Conservation (phyloP, 306 rosid genomes). For the Medicago arabica region DNA sequence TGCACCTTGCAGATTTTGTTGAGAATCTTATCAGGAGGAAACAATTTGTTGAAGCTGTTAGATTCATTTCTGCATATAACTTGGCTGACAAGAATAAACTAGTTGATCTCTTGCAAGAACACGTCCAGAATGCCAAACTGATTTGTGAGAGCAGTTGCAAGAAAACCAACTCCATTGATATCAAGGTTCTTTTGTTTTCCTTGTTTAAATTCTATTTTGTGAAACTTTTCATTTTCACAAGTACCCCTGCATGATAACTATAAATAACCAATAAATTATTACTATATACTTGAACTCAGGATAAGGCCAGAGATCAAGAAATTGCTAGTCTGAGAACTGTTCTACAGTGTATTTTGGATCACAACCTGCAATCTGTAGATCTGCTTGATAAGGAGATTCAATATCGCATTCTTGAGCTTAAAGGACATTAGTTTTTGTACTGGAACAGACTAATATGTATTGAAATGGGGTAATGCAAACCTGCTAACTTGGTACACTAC, state of each 20-base stretch:
- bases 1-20: constrained; percentile 24
- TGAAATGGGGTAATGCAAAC: background rate
- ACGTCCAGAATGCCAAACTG: constrained; percentile 39
- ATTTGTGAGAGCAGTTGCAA: constrained; percentile 17
- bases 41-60: constrained; percentile 17
- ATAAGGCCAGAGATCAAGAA: constrained; percentile 47
- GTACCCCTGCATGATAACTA: background rate
- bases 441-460: background rate
- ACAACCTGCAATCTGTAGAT: constrained; percentile 44
- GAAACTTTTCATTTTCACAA: constrained; percentile 8
- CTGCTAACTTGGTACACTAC: background rate
- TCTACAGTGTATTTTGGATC: constrained; percentile 49
- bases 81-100: constrained; percentile 42
- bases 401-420: constrained; percentile 42
- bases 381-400: constrained; percentile 38
- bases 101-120: constrained; percentile 44
- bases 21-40: background rate
- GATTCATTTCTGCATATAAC: constrained; percentile 7
- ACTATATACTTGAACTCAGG: constrained; percentile 46
- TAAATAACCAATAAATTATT: background rate
- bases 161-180: constrained; percentile 31
- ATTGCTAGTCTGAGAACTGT: constrained; percentile 46
- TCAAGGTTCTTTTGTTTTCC: constrained; percentile 40
- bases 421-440: constrained; percentile 11
- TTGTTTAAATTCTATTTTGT: constrained; percentile 1